Percentiles rank a stretch among this genome's conserved stretches.
phyloP scores from a whole-genome alignment of 73 alveolate genomes.

The Effrenium voratum region DNA sequence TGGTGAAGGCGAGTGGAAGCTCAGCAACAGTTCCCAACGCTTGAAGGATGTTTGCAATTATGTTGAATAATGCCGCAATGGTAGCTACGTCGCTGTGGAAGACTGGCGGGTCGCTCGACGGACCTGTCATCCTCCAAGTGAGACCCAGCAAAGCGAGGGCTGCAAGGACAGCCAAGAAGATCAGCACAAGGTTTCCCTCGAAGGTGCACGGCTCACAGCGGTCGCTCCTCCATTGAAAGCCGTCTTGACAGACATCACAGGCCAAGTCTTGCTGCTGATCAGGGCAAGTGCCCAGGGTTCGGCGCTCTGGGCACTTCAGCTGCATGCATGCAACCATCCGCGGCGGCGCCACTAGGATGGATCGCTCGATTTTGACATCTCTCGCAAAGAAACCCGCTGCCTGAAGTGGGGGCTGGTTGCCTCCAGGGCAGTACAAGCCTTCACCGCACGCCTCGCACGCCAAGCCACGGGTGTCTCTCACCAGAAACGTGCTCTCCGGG shows the following conservation, averaged over 20 bases:
- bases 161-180: neutral
- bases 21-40: conserved; percentile 1
- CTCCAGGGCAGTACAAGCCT: neutral
- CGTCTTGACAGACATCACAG: neutral
- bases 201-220: neutral
- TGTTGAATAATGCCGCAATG: neutral
- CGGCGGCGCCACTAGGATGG: neutral
- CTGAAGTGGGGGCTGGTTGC: neutral
- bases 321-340: conserved; percentile 1
- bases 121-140: neutral
- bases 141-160: neutral
- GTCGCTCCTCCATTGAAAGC: neutral
- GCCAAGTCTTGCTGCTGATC: neutral
- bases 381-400: neutral
- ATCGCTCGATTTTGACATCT: neutral
- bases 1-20: neutral
- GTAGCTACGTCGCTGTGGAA: neutral
- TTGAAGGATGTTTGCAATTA: neutral
- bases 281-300: neutral
- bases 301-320: neutral
- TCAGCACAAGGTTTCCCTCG: neutral
- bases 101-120: neutral
- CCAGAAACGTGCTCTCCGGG: neutral
- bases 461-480: neutral
- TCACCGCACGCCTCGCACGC: neutral